These are phyloP conservation scores for Neurospora sp. DNA, from an alignment of 495 filamentous ascomycete species.

Conservation along the genomic window DNA sequence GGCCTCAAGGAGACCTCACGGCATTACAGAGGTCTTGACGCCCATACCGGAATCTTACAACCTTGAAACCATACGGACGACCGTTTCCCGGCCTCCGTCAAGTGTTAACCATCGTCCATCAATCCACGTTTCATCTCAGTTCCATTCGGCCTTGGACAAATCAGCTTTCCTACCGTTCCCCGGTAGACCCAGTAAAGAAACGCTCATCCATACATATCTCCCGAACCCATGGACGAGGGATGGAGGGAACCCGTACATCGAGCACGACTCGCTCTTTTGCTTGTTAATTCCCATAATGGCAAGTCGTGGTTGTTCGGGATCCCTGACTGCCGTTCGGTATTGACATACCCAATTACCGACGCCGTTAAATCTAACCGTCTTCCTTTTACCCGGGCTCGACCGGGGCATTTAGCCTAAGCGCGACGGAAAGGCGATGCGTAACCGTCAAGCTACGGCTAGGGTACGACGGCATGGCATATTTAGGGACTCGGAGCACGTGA, in stretches of 20 bases:
- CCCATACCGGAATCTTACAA: neutral
- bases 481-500: neutral
- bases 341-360: neutral
- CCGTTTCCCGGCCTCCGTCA: too few species aligned
- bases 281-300: neutral
- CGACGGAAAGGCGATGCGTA: neutral
- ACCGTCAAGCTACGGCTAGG: neutral
- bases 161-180: neutral
- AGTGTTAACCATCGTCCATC: too few species aligned
- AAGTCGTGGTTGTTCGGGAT: neutral
- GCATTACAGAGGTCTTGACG: neutral
- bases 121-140: neutral
- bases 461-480: neutral
- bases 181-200: neutral
- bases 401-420: neutral
- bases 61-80: too few species aligned
- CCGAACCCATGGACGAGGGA: neutral
- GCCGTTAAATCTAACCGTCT: neutral
- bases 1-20: neutral
- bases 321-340: neutral
- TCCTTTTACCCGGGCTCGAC: neutral
- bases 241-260: neutral
- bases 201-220: neutral
- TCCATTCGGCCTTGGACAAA: neutral
- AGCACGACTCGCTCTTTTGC: neutral